Evolutionary conservation across 164 flowering plant genomes (phyloP).

Genomic region (Umbilicus rupestris): DNA sequence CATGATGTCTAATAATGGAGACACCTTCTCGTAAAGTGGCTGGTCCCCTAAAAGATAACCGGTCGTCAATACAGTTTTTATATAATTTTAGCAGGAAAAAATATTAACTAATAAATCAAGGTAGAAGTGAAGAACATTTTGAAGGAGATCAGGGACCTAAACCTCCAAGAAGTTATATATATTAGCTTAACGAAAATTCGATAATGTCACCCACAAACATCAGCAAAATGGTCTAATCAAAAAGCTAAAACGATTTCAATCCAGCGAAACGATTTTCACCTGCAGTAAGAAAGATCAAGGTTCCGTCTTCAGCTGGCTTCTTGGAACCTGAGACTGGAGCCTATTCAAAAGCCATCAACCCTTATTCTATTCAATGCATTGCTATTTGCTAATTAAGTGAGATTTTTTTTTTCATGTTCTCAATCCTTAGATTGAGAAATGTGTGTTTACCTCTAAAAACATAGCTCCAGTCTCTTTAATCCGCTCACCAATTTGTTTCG

Average conservation of each 20-base stretch:
- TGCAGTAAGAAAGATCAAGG: constrained; percentile 84
- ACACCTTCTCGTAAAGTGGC: constrained; percentile 51
- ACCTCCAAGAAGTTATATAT: not conserved
- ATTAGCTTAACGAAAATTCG: not conserved
- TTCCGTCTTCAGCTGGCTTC: constrained; percentile 97
- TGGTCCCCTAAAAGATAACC: constrained; percentile 58
- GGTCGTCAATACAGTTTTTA: not conserved
- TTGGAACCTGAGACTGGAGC: constrained; percentile 99
- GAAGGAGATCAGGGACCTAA: too few species aligned
- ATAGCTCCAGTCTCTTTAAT: constrained; percentile 74
- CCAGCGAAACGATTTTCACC: constrained; percentile 28
- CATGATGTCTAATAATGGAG: constrained; percentile 80
- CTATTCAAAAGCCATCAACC: constrained; percentile 30
- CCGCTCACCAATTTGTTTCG: constrained; percentile 48
- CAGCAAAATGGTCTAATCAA: not conserved
- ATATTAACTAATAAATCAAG: too few species aligned
- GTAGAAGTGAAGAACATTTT: too few species aligned
- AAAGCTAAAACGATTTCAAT: not conserved
- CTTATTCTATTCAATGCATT: constrained; percentile 8
- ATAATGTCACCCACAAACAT: too few species aligned
- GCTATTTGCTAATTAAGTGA: not conserved
- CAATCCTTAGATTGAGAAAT: not conserved
- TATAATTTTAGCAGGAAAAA: too few species aligned
- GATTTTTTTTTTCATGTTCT: not conserved
- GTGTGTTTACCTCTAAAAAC: constrained; percentile 62